Base-by-base conservation (phyloP, 2,329 filamentous ascomycete species). In the Biscogniauxia marginata region DNA sequence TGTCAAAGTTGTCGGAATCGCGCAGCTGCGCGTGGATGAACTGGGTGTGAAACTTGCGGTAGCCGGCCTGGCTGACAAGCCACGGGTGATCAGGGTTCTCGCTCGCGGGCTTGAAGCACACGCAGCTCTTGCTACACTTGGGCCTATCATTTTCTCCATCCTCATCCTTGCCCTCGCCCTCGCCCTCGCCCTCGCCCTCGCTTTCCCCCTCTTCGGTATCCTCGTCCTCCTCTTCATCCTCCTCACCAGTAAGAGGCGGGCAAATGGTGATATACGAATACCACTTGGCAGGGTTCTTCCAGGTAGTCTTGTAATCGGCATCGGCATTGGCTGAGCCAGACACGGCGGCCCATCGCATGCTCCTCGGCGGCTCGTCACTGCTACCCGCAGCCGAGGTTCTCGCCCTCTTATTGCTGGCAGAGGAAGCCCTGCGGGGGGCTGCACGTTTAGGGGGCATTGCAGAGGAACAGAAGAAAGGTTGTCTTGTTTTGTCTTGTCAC, bases 1-100 rank as follows among this genome's bases (percentile, higher is more conserved):
- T 75, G 6, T 18, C 18, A 45, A 79, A 79, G 39, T 57, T 57
- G 49, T 79, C 76, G 1, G 73, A 75, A 49, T 66, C 60, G 8
- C 70, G 70, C 9, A 71, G 50, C 24, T 45, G 16, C 56, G 57
- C 13, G 52, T 67, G 59, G 39, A 57, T 60, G 21, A 50, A 56
- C 50, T 65, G 60, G 3, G 55, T 57, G 20, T 58, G 23, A 56
- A 66, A 69, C 61, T 69, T 73, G 23, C 16, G 43, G 46, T 63
- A 60, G 19, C 67, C 71, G 2, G 71, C 73, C 19, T 56, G 45
- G 45, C 66, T 71, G 53, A 74, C 30, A 49, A 67, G 56, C 67
- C 69, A 73, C 3, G 65, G 62, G 30, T 75, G 70, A 6, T 70
- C 65, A 1, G 71, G 72, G 48, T 74, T 65, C 2, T 69, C 65